Base-by-base conservation (phyloP, 352 stramenopile genomes). In the Elongisporangium anandrum region DNA sequence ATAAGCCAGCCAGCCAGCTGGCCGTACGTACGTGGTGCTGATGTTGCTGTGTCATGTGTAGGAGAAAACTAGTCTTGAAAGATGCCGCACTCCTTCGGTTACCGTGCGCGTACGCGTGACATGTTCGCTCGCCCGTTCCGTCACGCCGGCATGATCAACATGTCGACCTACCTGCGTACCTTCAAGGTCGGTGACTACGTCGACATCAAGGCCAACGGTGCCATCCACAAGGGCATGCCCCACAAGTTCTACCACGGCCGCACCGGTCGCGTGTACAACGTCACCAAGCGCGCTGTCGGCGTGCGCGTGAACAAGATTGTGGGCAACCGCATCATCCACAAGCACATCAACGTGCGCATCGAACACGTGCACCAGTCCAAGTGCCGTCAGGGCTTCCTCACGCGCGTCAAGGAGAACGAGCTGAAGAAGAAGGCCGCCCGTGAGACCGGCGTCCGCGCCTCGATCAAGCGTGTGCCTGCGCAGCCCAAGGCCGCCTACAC, bases 151-250 rank as follows among this genome's bases (percentile, higher is more conserved):
- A 89, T 97, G 72, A 93, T 98, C 72, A 90, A 97, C 73, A 91
- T 99, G 65, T 98, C 94, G 64, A 98, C 97, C 77, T 99, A 99
- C 86, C 75, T 99, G 71, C 92, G 96, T 69, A 98, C 87, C 50
- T 99, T 99, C 84, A 99, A 99, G 93, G 94, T 99, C 59, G 98
- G 97, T 56, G 98, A 99, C 87, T 99, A 99, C 85, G 98, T 99
- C n/a, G 98, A 99, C 80, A 99, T 99, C 83, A 99, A 99, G 81
- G 97, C 95, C 61, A 98, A 99, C 88, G 96, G 93, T 62, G 96
- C 95, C 65, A 92, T 99, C 69, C 97, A 99, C 85, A 99, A 99
- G 92, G 98, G 97, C 85, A 99, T 99, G 97, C 98, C 98, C 51
- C 97, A 99, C 96, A 99, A 99, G 93, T 97, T 96, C 86, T 99